Conservation (phyloP, 1,284 basidiomycete genomes). For the Cutaneotrichosporon sp. region DNA sequence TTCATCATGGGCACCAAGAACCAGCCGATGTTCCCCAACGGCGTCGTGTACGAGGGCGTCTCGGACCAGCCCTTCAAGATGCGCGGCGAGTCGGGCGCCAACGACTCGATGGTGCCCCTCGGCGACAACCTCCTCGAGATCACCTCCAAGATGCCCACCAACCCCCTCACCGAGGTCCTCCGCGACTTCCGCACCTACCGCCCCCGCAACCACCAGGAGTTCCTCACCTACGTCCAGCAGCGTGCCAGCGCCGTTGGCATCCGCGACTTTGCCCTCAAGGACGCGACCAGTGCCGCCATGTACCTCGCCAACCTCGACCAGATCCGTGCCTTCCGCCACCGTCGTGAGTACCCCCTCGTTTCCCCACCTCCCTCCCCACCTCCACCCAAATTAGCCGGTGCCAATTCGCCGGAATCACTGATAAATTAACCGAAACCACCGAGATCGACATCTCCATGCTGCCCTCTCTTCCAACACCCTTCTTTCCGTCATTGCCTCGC, state of each 20-base stretch:
- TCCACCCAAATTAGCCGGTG: too few species aligned
- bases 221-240: conserved; percentile 26
- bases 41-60: conserved; percentile 28
- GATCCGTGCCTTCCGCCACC: conserved; percentile 28
- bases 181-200: conserved; percentile 28
- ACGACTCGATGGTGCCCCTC: conserved; percentile 29
- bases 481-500: too few species aligned
- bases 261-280: conserved; percentile 21
- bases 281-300: conserved; percentile 20
- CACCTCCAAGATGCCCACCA: conserved; percentile 23
- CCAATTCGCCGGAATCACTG: too few species aligned
- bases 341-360: conserved; percentile 21
- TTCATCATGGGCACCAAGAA: conserved; percentile 22
- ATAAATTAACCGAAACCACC: too few species aligned
- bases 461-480: neutral
- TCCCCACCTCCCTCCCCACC: too few species aligned
- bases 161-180: conserved; percentile 27
- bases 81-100: conserved; percentile 28
- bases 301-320: conserved; percentile 29
- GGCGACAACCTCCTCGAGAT: conserved; percentile 31
- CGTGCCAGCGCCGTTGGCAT: conserved; percentile 20
- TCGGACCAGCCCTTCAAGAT: conserved; percentile 25
- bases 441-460: too few species aligned
- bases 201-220: conserved; percentile 27
- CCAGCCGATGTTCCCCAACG: conserved; percentile 28